These are phyloP conservation scores for Hymenoscyphus linearis DNA, from an alignment of 2,329 filamentous ascomycete genomes.

Conservation along the genomic window DNA sequence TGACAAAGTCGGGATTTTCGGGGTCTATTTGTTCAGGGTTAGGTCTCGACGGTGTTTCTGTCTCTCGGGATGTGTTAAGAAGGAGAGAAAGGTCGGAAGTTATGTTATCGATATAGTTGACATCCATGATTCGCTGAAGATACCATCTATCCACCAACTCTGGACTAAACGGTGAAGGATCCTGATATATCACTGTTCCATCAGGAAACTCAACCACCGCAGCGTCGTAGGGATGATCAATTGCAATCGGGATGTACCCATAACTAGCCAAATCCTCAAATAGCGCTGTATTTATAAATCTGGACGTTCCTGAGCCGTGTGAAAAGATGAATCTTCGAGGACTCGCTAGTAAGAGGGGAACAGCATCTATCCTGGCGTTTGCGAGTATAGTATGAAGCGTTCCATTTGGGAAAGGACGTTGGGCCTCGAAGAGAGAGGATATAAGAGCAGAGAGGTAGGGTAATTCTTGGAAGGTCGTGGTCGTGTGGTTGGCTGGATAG, in stretches of 20 bases:
- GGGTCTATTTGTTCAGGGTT: neutral
- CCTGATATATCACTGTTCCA: slow-evolving; percentile 1
- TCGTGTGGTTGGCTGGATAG: neutral
- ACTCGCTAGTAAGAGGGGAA: neutral
- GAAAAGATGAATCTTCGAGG: neutral
- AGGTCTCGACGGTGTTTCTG: too few relatives aligned
- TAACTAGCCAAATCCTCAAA: slow-evolving; percentile 28
- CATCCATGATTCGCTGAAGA: neutral
- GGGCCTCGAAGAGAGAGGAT: neutral
- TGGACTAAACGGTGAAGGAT: neutral
- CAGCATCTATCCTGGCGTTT: neutral
- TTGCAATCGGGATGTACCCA: slow-evolving; percentile 31
- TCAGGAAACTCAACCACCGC: slow-evolving; percentile 30
- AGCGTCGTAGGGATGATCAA: slow-evolving; percentile 33
- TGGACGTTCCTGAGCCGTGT: neutral
- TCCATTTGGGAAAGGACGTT: neutral
- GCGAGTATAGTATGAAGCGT: neutral
- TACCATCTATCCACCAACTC: neutral
- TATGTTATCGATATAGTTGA: neutral
- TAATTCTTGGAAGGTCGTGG: neutral
- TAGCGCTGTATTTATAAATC: slow-evolving; percentile 16
- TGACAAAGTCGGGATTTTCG: too few relatives aligned
- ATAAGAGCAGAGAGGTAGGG: neutral
- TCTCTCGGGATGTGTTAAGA: too few relatives aligned
- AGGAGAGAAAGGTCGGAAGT: neutral